Evolutionary conservation across 257 asterid genomes (phyloP).

Genomic region (Scutellaria barbata): DNA sequence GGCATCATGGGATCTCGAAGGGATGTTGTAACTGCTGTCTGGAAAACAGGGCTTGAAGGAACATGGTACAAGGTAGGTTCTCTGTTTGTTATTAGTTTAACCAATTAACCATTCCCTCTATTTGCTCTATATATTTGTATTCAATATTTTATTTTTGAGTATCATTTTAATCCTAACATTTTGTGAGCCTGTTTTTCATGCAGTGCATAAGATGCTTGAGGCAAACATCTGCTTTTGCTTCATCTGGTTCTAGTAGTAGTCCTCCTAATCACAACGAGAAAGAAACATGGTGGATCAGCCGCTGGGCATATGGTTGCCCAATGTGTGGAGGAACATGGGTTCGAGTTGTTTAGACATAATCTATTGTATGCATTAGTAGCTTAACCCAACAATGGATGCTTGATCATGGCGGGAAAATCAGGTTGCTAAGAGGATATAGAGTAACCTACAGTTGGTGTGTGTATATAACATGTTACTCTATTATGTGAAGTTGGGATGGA

Average conservation of each 20-base stretch:
- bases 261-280: constrained; percentile 65
- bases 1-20: constrained; percentile 99
- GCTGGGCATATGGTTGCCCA: constrained; percentile 95
- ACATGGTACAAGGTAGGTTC: constrained; percentile 91
- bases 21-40: constrained; percentile 95
- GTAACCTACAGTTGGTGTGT: constrained; percentile 9
- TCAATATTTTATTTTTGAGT: constrained; percentile 1
- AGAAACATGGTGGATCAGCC: constrained; percentile 95
- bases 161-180: constrained; percentile 1
- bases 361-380: neutral
- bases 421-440: no score
- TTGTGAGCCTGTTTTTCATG: constrained; percentile 23
- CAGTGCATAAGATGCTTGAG: constrained; percentile 99
- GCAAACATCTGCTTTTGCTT: constrained; percentile 88
- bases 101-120: neutral
- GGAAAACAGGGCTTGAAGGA: constrained; percentile 99
- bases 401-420: constrained; percentile 18
- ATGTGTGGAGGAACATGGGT: constrained; percentile 99
- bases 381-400: neutral
- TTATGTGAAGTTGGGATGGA: neutral
- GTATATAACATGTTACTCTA: neutral
- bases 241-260: constrained; percentile 54
- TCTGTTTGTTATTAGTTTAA: neutral
- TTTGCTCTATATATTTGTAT: neutral
- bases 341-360: constrained; percentile 64